Evolutionary conservation across 441 rosid genomes (phyloP).

Genomic region (Adansonia grandidieri): DNA sequence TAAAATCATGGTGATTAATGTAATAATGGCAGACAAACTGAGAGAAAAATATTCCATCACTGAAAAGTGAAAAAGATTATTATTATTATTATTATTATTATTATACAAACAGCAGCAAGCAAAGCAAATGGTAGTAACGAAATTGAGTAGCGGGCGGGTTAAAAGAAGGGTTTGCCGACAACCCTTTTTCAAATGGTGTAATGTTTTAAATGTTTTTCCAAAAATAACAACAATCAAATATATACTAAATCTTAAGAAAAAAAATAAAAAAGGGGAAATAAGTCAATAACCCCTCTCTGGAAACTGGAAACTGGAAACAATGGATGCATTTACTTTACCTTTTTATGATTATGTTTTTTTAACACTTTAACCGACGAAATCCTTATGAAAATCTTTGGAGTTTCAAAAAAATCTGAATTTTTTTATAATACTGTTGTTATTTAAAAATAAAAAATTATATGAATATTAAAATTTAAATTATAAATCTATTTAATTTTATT

Average conservation of each 20-base stretch:
- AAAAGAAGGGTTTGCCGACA: slow-evolving; percentile 62
- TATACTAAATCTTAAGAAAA: background rate
- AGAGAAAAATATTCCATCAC: slow-evolving; percentile 33
- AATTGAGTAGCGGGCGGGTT: slow-evolving; percentile 6
- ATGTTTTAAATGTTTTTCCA: background rate
- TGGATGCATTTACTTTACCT: background rate
- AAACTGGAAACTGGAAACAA: background rate
- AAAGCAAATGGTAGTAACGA: slow-evolving; percentile 9
- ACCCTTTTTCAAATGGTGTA: slow-evolving; percentile 41
- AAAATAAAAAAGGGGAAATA: too few species aligned
- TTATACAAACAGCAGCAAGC: too few species aligned
- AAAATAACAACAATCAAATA: background rate
- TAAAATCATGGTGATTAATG: background rate
- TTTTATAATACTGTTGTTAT: too few species aligned
- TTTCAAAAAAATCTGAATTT: background rate
- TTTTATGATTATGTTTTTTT: background rate
- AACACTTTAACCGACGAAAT: background rate
- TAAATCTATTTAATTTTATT: too few species aligned
- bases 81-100: too few species aligned
- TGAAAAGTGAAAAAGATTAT: slow-evolving; percentile 2
- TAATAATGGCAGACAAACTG: slow-evolving; percentile 45
- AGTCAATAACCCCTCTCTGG: background rate
- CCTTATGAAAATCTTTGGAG: background rate
- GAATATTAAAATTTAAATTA: too few species aligned
- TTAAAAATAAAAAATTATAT: too few species aligned